A percentile compares a stretch with the other conserved stretches of the same genome.
phyloP scores from a whole-genome alignment of 2,329 filamentous ascomycete genomes.

The Fusarium concolor region DNA sequence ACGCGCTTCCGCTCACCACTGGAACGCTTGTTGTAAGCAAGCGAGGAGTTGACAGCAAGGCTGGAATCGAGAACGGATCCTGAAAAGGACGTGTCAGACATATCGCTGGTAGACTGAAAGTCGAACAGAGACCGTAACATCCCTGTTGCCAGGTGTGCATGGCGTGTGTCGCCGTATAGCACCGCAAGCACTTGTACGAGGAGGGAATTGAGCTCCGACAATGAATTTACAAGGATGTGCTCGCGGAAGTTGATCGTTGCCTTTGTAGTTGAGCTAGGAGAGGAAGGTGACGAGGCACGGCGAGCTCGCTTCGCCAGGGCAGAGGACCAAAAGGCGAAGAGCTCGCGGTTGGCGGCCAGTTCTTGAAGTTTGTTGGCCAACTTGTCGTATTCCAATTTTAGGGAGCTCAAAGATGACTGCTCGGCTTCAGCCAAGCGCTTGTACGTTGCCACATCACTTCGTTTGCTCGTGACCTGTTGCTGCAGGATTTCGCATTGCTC shows the following conservation, averaged over 20 bases:
- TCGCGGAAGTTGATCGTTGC: constrained; percentile 30
- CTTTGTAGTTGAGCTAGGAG: constrained; percentile 2
- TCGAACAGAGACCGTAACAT: constrained; percentile 37
- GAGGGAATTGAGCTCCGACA: constrained; percentile 34
- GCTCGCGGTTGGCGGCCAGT: constrained; percentile 26
- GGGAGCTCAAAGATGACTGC: not conserved
- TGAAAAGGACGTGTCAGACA: not conserved
- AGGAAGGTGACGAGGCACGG: constrained; percentile 21
- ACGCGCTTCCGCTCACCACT: constrained; percentile 39
- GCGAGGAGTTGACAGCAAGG: constrained; percentile 21
- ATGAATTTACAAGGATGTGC: constrained; percentile 24
- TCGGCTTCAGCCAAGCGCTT: not conserved
- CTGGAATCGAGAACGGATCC: constrained; percentile 18
- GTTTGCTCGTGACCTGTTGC: constrained; percentile 14
- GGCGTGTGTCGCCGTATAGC: constrained; percentile 32
- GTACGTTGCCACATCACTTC: constrained; percentile 7
- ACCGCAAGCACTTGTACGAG: constrained; percentile 26
- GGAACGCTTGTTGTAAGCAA: constrained; percentile 36
- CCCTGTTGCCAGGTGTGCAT: constrained; percentile 28
- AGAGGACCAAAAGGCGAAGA: constrained; percentile 37
- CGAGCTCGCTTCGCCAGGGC: constrained; percentile 29
- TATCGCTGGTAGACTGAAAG: not conserved
- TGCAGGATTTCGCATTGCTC: constrained; percentile 3
- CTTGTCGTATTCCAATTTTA: not conserved
- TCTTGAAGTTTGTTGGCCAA: not conserved